A percentile compares a stretch with the other conserved stretches of the same genome.
Conservation (phyloP, 192 early-diverging fungal genomes). For the Coemansia sp. region DNA sequence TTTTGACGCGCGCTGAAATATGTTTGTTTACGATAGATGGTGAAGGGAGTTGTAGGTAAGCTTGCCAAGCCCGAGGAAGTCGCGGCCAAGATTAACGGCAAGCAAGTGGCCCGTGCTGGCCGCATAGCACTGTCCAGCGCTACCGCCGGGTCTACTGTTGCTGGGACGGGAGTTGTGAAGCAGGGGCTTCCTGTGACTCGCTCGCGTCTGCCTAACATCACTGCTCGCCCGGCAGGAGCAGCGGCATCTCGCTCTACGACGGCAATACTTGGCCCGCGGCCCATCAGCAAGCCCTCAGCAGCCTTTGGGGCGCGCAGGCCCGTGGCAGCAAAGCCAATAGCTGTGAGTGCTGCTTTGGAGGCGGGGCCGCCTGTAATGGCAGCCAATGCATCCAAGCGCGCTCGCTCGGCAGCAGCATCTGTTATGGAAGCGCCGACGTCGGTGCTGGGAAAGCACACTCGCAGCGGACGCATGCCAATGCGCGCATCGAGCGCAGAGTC, state of each 20-base stretch:
- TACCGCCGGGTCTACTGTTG: neutral
- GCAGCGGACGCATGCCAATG: constrained; percentile 25
- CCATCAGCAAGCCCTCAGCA: constrained; percentile 37
- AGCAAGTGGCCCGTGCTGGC: neutral
- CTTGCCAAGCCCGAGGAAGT: constrained; percentile 32
- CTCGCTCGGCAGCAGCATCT: constrained; percentile 8
- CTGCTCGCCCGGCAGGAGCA: constrained; percentile 2
- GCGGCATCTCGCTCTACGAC: neutral
- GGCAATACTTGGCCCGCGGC: constrained; percentile 12
- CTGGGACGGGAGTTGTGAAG: neutral
- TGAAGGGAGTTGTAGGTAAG: constrained; percentile 7
- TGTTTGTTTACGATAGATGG: constrained; percentile 1
- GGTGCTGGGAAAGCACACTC: constrained; percentile 44
- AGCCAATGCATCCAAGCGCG: constrained; percentile 16
- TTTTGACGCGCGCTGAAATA: neutral
- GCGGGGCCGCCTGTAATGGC: neutral
- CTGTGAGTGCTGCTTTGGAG: neutral
- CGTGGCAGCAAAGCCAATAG: neutral
- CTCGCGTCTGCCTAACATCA: constrained; percentile 6
- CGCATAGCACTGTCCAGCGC: neutral
- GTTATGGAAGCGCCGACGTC: neutral
- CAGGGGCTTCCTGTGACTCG: constrained; percentile 5
- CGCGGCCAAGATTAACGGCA: constrained; percentile 9
- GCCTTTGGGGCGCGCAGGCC: constrained; percentile 30
- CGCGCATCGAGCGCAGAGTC: neutral